Evolutionary conservation across 2,329 filamentous ascomycete genomes (phyloP), one percentile per base, ranked within the genome.

Genomic region (Trichoderma cornu-damae): DNA sequence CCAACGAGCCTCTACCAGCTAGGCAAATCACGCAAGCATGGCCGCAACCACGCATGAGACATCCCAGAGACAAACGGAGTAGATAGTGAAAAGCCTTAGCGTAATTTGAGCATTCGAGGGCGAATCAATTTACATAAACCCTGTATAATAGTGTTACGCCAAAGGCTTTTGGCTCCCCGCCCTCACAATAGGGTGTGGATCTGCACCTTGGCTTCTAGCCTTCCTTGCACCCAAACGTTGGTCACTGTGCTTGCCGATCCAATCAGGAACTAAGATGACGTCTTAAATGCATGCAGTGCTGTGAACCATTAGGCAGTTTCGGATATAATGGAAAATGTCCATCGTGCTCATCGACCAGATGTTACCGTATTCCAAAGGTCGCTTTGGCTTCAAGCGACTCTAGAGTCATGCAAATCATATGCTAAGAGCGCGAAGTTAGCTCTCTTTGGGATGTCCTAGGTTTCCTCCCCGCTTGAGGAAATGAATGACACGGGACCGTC

Each of bases 401-500:
- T 16, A 8, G 16, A 38, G 28, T 16, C 6, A 6, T 22, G 18
- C 16, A 40, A 40, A 34, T 14, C 30, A 20, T 12, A 42, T 32
- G 26, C 37, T 16, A 52, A 34, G 20, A 5, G 22, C 44, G n/a
- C n/a, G n/a, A n/a, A n/a, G n/a, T n/a, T 50, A 51, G 18, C 16
- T 44, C 30, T 28, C 42, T 3, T 14, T 22, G 20, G 26, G 44
- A 11, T 51, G 37, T 28, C 54, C 37, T 38, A 51, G 26, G 28
- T 51, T 57, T 37, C 16, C 37, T 47, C 54, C 44, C 47, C 53
- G 32, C 28, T 47, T 57, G 44, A 35, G 52, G 34, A 57, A 32
- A 42, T 49, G 44, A 49, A 40, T 49, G 35, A 30, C 37, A 47
- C 44, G 26, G 42, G 37, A 57, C 14, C 24, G 32, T 18, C n/a